phyloP scores from a whole-genome alignment of 257 asterid species.

The Nicotiana tomentosiformis region DNA sequence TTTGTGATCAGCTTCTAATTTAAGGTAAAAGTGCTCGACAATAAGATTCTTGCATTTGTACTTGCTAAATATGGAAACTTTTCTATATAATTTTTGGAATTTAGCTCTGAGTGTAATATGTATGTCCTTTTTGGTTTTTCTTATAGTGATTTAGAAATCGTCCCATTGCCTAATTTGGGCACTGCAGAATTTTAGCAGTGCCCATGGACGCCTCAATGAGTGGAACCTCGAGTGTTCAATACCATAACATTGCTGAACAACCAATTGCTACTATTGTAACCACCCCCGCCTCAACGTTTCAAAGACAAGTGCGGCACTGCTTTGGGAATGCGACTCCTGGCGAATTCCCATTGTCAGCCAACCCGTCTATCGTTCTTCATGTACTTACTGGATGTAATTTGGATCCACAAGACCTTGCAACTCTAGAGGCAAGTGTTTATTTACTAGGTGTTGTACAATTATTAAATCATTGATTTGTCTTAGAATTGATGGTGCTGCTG shows the following conservation, averaged over 20 bases:
- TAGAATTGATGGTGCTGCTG: conserved; percentile 73
- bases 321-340: conserved; percentile 78
- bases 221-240: conserved; percentile 71
- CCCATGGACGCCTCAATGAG: conserved; percentile 95
- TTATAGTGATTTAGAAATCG: conserved; percentile 27
- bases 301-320: conserved; percentile 71
- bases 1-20: conserved; percentile 30
- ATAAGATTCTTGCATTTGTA: neutral
- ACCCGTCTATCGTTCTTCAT: conserved; percentile 91
- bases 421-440: conserved; percentile 82
- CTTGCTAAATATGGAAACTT: neutral
- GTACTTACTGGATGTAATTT: conserved; percentile 80
- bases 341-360: conserved; percentile 93
- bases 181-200: conserved; percentile 61
- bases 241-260: conserved; percentile 65
- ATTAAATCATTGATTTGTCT: neutral
- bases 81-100: neutral
- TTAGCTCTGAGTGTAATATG: conserved; percentile 13
- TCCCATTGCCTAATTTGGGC: conserved; percentile 37
- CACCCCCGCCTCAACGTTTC: conserved; percentile 42
- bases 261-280: conserved; percentile 42
- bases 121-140: neutral
- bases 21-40: conserved; percentile 19
- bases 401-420: conserved; percentile 91
- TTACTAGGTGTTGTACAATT: neutral